Conservation (phyloP, 495 filamentous ascomycete species). For the Tuber aestivum region DNA sequence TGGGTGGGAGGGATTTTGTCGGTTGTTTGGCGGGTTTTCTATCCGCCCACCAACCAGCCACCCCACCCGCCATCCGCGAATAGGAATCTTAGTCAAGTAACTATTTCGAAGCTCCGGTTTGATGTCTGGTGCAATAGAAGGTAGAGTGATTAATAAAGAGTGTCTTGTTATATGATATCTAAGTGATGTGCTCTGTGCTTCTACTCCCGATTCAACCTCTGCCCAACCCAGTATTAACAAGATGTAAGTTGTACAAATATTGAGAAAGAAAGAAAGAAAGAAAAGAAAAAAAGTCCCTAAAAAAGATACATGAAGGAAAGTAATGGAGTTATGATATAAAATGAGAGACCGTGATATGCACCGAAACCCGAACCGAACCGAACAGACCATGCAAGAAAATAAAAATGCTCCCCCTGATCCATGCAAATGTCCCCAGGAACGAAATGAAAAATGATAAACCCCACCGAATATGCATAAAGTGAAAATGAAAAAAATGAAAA, state of each 20-base stretch:
- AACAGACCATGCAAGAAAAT: not conserved
- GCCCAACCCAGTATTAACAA: constrained; percentile 1
- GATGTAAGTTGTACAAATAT: not conserved
- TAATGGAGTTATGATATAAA: not conserved
- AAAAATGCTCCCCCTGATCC: not conserved
- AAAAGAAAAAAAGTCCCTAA: not conserved
- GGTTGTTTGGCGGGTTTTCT: too few species aligned
- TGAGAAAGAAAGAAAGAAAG: not conserved
- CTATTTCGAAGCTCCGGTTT: not conserved
- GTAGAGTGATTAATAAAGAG: not conserved
- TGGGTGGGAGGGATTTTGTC: too few species aligned
- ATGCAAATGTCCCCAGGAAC: not conserved
- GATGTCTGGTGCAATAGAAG: not conserved
- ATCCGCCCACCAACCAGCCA: too few species aligned
- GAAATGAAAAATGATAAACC: not conserved
- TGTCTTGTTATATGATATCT: not conserved
- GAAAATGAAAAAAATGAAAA: too few species aligned
- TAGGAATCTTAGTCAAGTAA: not conserved
- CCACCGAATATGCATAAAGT: not conserved
- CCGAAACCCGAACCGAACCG: not conserved
- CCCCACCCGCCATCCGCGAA: too few species aligned
- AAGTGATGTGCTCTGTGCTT: not conserved
- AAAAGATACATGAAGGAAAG: not conserved
- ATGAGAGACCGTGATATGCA: not conserved
- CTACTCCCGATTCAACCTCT: not conserved